phyloP scores from a whole-genome alignment of 371 early-diverging fungal species.

The Lichtheimia corymbifera region DNA sequence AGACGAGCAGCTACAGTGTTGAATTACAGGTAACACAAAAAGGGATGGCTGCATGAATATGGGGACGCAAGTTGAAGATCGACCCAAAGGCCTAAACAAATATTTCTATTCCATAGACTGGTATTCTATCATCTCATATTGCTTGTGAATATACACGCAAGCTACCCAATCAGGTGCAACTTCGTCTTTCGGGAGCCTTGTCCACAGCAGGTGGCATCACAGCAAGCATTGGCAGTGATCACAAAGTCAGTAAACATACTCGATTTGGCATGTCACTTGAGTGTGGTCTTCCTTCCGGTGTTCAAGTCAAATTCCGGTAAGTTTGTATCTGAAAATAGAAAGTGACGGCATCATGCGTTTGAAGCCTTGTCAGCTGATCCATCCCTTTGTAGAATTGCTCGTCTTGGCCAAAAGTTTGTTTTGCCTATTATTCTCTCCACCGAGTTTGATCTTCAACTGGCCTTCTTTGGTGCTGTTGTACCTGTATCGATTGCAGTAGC shows the following conservation, averaged over 20 bases:
- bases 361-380: slow-evolving; percentile 2
- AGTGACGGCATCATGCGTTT: not conserved
- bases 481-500: slow-evolving; percentile 68
- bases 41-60: not conserved
- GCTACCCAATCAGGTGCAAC: slow-evolving; percentile 30
- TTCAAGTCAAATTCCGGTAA: slow-evolving; percentile 71
- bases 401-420: slow-evolving; percentile 82
- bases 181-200: slow-evolving; percentile 40
- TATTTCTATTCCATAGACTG: slow-evolving; percentile 33
- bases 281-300: slow-evolving; percentile 72
- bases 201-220: slow-evolving; percentile 57
- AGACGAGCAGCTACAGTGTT: slow-evolving; percentile 50
- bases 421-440: slow-evolving; percentile 83
- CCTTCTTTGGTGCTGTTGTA: slow-evolving; percentile 65
- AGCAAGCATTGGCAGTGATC: slow-evolving; percentile 61
- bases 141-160: slow-evolving; percentile 48
- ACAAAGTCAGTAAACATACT: slow-evolving; percentile 65
- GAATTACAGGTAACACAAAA: slow-evolving; percentile 56
- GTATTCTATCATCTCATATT: slow-evolving; percentile 51
- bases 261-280: slow-evolving; percentile 78
- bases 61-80: not conserved
- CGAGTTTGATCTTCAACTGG: slow-evolving; percentile 68
- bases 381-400: slow-evolving; percentile 56
- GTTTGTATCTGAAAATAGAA: slow-evolving; percentile 7
- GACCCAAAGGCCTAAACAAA: not conserved